These are phyloP conservation scores for Monilinia fructigena DNA, from an alignment of 2,329 filamentous ascomycete species.

Conservation along the genomic window DNA sequence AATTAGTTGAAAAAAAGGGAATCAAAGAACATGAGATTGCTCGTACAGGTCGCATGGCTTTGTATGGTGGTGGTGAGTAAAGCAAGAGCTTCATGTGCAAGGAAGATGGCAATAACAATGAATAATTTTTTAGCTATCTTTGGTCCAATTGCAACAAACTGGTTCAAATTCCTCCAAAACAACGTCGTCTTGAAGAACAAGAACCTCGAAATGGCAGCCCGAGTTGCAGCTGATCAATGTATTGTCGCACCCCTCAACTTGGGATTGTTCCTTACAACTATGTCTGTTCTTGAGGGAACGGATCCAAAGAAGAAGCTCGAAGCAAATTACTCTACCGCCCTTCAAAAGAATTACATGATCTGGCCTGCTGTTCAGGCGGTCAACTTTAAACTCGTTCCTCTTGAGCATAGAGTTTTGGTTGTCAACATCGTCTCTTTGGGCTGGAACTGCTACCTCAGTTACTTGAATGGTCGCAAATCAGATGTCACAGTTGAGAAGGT, in stretches of 20 bases:
- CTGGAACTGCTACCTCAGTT: constrained; percentile 46
- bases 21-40: constrained; percentile 70
- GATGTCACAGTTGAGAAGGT: constrained; percentile 18
- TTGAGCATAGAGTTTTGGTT: constrained; percentile 66
- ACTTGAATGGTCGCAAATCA: constrained; percentile 34
- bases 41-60: constrained; percentile 74
- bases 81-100: background rate
- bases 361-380: constrained; percentile 67
- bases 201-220: constrained; percentile 60
- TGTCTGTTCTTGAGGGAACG: constrained; percentile 64
- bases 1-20: constrained; percentile 80
- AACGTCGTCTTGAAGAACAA: constrained; percentile 56
- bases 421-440: constrained; percentile 69
- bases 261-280: constrained; percentile 63
- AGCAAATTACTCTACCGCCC: constrained; percentile 57
- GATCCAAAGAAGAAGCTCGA: constrained; percentile 60
- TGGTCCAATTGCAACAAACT: constrained; percentile 67
- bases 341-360: constrained; percentile 68
- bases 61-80: constrained; percentile 64
- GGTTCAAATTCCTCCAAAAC: constrained; percentile 66
- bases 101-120: constrained; percentile 4
- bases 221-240: constrained; percentile 63
- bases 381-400: constrained; percentile 69
- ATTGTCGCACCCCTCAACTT: constrained; percentile 66
- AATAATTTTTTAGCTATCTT: constrained; percentile 53